Base-by-base conservation (phyloP, 805 yeast genomes). In the fission yeast (Schizosaccharomyces pombe) region DNA sequence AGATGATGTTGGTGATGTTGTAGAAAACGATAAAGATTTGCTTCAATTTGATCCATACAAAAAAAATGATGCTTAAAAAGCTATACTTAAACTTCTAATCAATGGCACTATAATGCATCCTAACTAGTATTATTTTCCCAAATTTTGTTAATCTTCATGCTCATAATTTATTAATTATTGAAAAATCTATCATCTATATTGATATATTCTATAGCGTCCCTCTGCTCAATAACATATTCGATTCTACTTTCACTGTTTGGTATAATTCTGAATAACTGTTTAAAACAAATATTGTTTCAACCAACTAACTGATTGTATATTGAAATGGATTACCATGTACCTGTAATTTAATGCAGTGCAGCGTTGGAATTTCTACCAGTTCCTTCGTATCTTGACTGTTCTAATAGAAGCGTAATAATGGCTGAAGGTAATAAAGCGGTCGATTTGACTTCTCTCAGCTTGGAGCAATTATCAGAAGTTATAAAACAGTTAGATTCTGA, bases 401-500 rank as follows among this genome's bases (percentile, higher is more conserved):
- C n/a, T 16, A 19, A n/a, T 14, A 14, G 22, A 37, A 37, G 43
- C 8, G 22, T 37, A 19, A 37, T 4, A 16, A 37, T 37, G 43
- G 43, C 43, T 16, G 43, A 37, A 37, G 49, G 30, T 9, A 16
- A 28, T 9, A 19, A 43, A 30, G 19, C 49, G 11, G 77, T 83
- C 58, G 91, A 86, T 61, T 71, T 85, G 60, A 71, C 77, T 19
- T 73, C 77, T 60, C 75, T 91, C 55, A 78, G 78, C 52, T 82
- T 93, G 1, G 89, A 85, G 63, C 97, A 91, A 66, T 72, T 91
- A 53, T 71, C 78, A 30, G 87, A 85, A 59, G 78, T 91, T 65
- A 82, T 91, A 60, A 80, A 79, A 59, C 83, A 81, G 62, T 74
- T 91, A 24, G 89, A 85, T 60, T 79, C 78, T 61, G 98, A 91